Base-by-base conservation (phyloP, 306 rosid species). In the Quercus glauca region DNA sequence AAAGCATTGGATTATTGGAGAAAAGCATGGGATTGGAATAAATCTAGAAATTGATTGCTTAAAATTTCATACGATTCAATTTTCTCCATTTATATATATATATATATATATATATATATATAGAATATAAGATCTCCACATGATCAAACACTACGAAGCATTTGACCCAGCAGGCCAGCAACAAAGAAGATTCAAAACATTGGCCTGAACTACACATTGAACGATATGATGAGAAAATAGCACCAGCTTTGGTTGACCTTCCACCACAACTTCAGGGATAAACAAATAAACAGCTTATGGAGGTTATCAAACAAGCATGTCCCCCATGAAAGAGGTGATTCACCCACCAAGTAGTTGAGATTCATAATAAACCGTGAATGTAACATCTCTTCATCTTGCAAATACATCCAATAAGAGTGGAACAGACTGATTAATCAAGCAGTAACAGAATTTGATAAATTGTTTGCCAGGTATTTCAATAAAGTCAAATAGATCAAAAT, bases 361-460 rank as follows among this genome's bases (percentile, higher is more conserved):
- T 37, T 26, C 28, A 15, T n/a, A 28, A 33, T 57, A 21, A 33
- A 6, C 9, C 21, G 20, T 49, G 18, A 49, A 49, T 57, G 17
- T 13, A 51, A 28, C 19, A 69, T 43, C 19, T 67, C 6, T 63
- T 61, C 29, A 41, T 7, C 55, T 25, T 11, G 12, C 43, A 49
- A 14, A 26, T 20, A 58, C 57, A 73, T 79, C 29, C 25, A 72
- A 51, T 59, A 35, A 49, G 25, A 29, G 20, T 33, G 26, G 4
- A 26, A 20, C 56, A 11, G 51, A 56, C 49, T 75, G 12, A 73
- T 6, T 64, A 35, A 61, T 35, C 74, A 59, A 31, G 59, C 43
- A 75, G 71, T 76, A 69, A 56, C 29, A 28, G 57, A 58, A 73
- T 55, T 59, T 49, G 43, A 74, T 61, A 78, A 71, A 64, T 56